Percentiles rank a stretch among this genome's conserved stretches.
Conservation (phyloP, 2,329 filamentous ascomycete species). For the Aspergillus fumigatiaffinis region DNA sequence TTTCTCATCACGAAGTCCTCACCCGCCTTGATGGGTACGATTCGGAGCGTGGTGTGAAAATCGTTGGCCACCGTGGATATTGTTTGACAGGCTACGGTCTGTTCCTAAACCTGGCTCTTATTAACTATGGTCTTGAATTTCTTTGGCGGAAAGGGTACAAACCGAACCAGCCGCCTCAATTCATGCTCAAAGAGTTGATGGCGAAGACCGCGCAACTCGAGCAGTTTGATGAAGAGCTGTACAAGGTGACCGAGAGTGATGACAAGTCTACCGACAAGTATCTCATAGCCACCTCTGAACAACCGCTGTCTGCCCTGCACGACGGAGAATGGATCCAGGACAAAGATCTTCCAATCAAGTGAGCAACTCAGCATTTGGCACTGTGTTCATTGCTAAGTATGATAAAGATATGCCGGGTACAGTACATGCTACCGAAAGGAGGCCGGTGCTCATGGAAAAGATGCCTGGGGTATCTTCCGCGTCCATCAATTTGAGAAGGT, state of each 20-base stretch:
- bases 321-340: conserved; percentile 88
- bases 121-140: conserved; percentile 94
- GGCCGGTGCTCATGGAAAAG: conserved; percentile 83
- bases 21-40: conserved; percentile 86
- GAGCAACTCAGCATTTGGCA: conserved; percentile 18
- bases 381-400: conserved; percentile 9
- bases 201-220: conserved; percentile 96
- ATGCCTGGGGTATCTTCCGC: conserved; percentile 97
- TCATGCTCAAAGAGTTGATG: conserved; percentile 96
- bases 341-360: conserved; percentile 84
- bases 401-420: conserved; percentile 70
- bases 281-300: conserved; percentile 80
- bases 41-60: conserved; percentile 85
- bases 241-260: conserved; percentile 84
- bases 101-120: conserved; percentile 84
- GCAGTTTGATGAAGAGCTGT: conserved; percentile 96
- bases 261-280: conserved; percentile 86
- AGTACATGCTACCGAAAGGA: conserved; percentile 95
- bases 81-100: conserved; percentile 87
- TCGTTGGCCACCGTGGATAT: conserved; percentile 92
- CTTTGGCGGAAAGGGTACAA: conserved; percentile 76
- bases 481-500: conserved; percentile 98
- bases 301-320: conserved; percentile 90
- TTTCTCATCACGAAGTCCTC: conserved; percentile 95
- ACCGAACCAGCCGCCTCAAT: conserved; percentile 80